Evolutionary conservation across 2,329 filamentous ascomycete genomes (phyloP), one percentile per base, ranked within the genome.

Genomic region (Aphanoascus verrucosus): DNA sequence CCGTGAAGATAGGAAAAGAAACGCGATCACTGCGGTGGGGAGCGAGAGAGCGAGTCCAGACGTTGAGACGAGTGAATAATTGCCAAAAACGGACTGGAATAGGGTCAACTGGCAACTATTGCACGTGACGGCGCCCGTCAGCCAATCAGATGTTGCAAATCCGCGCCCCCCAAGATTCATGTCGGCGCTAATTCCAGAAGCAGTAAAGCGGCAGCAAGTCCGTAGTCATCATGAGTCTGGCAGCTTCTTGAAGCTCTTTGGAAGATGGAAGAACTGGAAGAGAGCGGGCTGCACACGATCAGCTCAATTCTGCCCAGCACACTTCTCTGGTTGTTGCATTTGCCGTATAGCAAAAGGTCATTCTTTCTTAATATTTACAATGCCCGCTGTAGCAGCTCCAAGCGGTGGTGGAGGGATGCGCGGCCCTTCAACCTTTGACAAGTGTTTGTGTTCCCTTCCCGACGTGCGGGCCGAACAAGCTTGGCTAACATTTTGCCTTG

Each of bases 341-440:
- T 37, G 35, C n/a, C 17, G 48, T 42, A n/a, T 19, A 28, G 20
- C 38, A 20, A 20, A 9, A 34, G n/a, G 14, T 55, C n/a, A 14
- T 19, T n/a, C 15, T 41, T 17, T 40, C 17, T 48, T 53, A n/a
- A 23, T 40, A 55, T 19, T 28, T 62, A 71, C 55, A 53, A 82
- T 82, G 79, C 78, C 79, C 55, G 71, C 74, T 45, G 74, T 82
- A 63, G 78, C 78, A 63, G 75, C 75, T 58, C 75, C 78, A 61
- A 67, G 68, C 52, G 69, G 62, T 53, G 65, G 67, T 56, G 70
- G 69, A 56, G 69, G 71, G 48, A 69, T 69, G 58, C 72, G 71
- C 59, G 83, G 80, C 59, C 83, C 82, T 55, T 84, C 83, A 46
- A 83, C 81, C 55, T 76, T 84, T 60, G 84, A 88, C 68, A 88